Evolutionary conservation across 2,329 filamentous ascomycete species (phyloP), one percentile per base, ranked within the genome.

Genomic region (Cordyceps javanica): DNA sequence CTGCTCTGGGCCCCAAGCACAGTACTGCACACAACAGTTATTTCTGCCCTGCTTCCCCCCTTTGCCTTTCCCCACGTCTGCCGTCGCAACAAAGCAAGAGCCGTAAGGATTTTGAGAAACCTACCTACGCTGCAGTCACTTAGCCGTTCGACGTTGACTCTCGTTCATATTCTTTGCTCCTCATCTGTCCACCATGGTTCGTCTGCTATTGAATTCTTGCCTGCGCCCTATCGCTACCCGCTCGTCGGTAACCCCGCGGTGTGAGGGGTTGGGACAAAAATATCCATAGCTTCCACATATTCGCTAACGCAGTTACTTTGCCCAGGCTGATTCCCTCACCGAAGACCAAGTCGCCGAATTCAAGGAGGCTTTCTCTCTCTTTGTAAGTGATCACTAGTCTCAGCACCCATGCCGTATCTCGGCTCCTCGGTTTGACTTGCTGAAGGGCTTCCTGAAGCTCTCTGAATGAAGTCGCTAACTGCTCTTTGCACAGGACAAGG

Each of bases 311-410:
- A 59, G 52, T 57, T 59, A 53, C 62, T 57, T 53, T 49, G 39
- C 56, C 57, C 74, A 97, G 93, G 93, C 93, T 75, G 94, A 99
- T 76, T 93, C 93, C 76, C 88, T 99, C 72, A 97, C 94, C 69
- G 94, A 99, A 84, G 94, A 99, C 82, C 94, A 99, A 85, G 94
- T 99, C 75, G 97, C 94, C 74, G 94, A 99, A 82, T 99, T 97
- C 84, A 99, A 97, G 89, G 94, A 99, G 82, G 94, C 94, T 57
- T 99, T 99, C 81, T 99, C 94, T 75, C 90, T 99, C 66, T 99
- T 99, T 78, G 94, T 99, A 88, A 88, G 94, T 77, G 16, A 46
- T 44, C 21, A 54, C 34, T 11, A 41, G 39, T 32, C 34, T 14
- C 23, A 16, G 13, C 7, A 32, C 8, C 11, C 51, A 32, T 49